phyloP scores from a whole-genome alignment of 345 rosid genomes.

The Jatropha curcas region DNA sequence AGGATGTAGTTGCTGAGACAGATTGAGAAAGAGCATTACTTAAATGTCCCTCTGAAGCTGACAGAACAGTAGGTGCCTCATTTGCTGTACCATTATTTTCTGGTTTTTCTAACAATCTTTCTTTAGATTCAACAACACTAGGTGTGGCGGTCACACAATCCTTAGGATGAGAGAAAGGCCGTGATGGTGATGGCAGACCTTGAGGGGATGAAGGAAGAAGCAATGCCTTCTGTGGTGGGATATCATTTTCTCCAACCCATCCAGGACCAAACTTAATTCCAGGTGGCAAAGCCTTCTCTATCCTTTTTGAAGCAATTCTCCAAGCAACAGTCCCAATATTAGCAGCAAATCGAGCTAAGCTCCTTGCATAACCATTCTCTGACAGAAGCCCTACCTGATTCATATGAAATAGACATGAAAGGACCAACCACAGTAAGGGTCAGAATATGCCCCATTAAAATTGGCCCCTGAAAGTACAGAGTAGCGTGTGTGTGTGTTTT shows the following conservation, averaged over 20 bases:
- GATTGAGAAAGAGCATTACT: slow-evolving; percentile 21
- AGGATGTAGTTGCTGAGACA: slow-evolving; percentile 21
- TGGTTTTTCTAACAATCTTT: slow-evolving; percentile 21
- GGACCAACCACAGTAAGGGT: slow-evolving; percentile 10
- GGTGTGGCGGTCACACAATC: slow-evolving; percentile 22
- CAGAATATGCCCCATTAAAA: slow-evolving; percentile 1
- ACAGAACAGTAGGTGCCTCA: slow-evolving; percentile 18
- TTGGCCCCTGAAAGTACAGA: slow-evolving; percentile 13
- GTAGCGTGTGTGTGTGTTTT: no score
- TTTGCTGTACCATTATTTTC: slow-evolving; percentile 25
- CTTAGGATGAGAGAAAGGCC: slow-evolving; percentile 24
- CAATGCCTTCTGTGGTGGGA: slow-evolving; percentile 35
- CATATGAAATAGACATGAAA: slow-evolving; percentile 19
- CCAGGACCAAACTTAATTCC: slow-evolving; percentile 75
- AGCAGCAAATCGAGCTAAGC: slow-evolving; percentile 85
- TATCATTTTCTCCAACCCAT: slow-evolving; percentile 79
- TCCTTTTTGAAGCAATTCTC: slow-evolving; percentile 60
- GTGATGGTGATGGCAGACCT: slow-evolving; percentile 24
- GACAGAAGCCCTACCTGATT: slow-evolving; percentile 76
- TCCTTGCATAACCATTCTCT: slow-evolving; percentile 80
- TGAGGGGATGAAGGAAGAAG: slow-evolving; percentile 20
- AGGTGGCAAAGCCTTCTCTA: slow-evolving; percentile 54
- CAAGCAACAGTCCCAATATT: slow-evolving; percentile 82
- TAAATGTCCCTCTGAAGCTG: slow-evolving; percentile 17
- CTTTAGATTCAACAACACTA: slow-evolving; percentile 18